Evolutionary conservation across 805 yeast genomes (phyloP).

Genomic region (Starmerella vaccinii): DNA sequence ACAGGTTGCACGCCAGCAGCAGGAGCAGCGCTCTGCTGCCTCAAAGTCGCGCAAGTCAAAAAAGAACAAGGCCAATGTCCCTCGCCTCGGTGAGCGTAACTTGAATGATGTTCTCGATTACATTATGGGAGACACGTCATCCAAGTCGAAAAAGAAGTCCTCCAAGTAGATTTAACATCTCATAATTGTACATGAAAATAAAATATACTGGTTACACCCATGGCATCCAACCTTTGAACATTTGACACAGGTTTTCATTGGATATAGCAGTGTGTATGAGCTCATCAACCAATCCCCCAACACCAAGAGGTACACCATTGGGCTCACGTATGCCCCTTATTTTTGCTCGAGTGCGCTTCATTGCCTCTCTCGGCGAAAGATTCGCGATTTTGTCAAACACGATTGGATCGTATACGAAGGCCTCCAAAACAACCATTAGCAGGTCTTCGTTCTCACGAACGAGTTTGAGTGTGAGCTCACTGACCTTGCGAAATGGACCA

Average conservation of each 20-base stretch:
- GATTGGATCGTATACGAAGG: constrained; percentile 85
- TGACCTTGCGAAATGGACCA: constrained; percentile 74
- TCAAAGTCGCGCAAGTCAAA: background rate
- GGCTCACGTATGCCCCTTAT: constrained; percentile 72
- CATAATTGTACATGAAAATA: background rate
- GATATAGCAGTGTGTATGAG: constrained; percentile 75
- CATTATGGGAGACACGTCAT: constrained; percentile 30
- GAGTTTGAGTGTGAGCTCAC: constrained; percentile 70
- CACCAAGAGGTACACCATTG: constrained; percentile 79
- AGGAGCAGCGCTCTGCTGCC: background rate
- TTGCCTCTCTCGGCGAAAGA: constrained; percentile 37
- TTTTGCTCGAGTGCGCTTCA: constrained; percentile 63
- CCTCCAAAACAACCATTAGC: constrained; percentile 80
- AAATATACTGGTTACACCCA: constrained; percentile 37
- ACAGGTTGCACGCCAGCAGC: background rate
- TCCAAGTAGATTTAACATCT: background rate
- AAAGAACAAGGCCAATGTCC: background rate
- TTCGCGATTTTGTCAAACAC: constrained; percentile 41
- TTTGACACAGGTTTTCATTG: constrained; percentile 56
- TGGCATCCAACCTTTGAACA: constrained; percentile 94
- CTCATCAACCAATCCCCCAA: constrained; percentile 85
- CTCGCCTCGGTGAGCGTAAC: constrained; percentile 30
- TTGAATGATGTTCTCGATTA: constrained; percentile 59
- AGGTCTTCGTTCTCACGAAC: constrained; percentile 72
- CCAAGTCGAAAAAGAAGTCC: background rate